These are phyloP conservation scores for Exsudoporus floridanus DNA, from an alignment of 1,284 basidiomycete genomes.

Conservation along the genomic window DNA sequence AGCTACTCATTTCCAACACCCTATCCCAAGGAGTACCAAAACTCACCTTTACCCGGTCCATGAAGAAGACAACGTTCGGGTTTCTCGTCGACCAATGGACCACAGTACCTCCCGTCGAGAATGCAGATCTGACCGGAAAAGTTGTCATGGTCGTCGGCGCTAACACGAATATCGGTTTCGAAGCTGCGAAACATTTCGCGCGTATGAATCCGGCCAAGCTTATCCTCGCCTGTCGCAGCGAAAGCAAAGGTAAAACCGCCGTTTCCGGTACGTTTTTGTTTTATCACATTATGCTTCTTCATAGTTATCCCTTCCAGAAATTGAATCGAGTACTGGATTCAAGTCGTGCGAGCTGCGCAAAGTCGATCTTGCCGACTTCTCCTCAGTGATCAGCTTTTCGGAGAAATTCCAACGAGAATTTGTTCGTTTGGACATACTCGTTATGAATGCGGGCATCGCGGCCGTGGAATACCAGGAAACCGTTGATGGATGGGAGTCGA, in stretches of 20 bases:
- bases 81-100: slow-evolving; percentile 17
- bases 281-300: too few species aligned
- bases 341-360: slow-evolving; percentile 6
- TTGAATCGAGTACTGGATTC: slow-evolving; percentile 9
- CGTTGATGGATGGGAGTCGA: slow-evolving; percentile 21
- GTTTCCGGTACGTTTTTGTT: slow-evolving; percentile 7
- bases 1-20: neutral
- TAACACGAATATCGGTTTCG: slow-evolving; percentile 45
- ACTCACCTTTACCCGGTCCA: neutral
- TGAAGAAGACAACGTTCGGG: neutral
- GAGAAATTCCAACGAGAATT: slow-evolving; percentile 14
- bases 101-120: slow-evolving; percentile 21
- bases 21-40: too few species aligned
- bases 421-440: slow-evolving; percentile 19
- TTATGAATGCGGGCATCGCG: slow-evolving; percentile 22
- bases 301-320: neutral
- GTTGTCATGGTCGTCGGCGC: slow-evolving; percentile 39
- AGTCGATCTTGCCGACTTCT: slow-evolving; percentile 21
- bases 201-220: slow-evolving; percentile 41
- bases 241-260: slow-evolving; percentile 38
- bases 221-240: slow-evolving; percentile 40
- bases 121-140: slow-evolving; percentile 31
- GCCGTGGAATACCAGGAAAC: slow-evolving; percentile 2
- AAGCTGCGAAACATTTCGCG: slow-evolving; percentile 46
- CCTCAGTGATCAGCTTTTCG: slow-evolving; percentile 16